Evolutionary conservation across 768 basidiomycete genomes (phyloP).

Genomic region (Suillus spraguei): DNA sequence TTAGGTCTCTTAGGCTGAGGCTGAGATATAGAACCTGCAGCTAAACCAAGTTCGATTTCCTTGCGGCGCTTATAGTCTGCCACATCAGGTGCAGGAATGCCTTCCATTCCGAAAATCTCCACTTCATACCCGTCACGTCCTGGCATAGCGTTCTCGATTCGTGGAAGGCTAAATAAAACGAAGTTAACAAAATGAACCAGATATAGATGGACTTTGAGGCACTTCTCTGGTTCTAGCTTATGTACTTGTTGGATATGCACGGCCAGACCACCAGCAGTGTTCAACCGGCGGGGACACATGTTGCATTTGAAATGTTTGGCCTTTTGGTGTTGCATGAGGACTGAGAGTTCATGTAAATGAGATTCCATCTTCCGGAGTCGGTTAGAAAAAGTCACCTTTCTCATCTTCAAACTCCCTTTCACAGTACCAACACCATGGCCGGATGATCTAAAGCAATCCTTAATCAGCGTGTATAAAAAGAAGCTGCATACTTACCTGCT

Average conservation of each 20-base stretch:
- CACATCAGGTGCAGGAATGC: constrained; percentile 91
- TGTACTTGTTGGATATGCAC: constrained; percentile 99
- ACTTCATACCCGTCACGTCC: constrained; percentile 98
- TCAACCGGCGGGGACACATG: constrained; percentile 92
- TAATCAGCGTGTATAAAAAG: background rate
- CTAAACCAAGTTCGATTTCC: constrained; percentile 89
- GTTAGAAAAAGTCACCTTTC: constrained; percentile 64
- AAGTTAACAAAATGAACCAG: constrained; percentile 4
- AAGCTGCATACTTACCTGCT: constrained; percentile 37
- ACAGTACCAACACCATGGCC: constrained; percentile 99
- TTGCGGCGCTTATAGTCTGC: constrained; percentile 96
- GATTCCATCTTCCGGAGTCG: background rate
- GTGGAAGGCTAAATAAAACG: constrained; percentile 54
- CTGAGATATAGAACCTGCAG: constrained; percentile 79
- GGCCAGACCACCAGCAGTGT: constrained; percentile 96
- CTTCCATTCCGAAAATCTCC: constrained; percentile 99
- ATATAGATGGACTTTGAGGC: constrained; percentile 8
- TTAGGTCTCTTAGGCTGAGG: constrained; percentile 82
- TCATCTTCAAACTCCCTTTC: constrained; percentile 99
- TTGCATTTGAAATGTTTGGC: constrained; percentile 99
- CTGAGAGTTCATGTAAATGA: constrained; percentile 41
- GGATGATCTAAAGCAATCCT: constrained; percentile 57
- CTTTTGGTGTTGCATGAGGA: constrained; percentile 99
- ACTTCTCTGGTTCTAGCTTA: constrained; percentile 93
- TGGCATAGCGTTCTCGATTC: constrained; percentile 95